A percentile compares a stretch with the other conserved stretches of the same genome.
phyloP scores from a whole-genome alignment of 176 grass and related monocot genomes.

The Thalia dealbata region DNA sequence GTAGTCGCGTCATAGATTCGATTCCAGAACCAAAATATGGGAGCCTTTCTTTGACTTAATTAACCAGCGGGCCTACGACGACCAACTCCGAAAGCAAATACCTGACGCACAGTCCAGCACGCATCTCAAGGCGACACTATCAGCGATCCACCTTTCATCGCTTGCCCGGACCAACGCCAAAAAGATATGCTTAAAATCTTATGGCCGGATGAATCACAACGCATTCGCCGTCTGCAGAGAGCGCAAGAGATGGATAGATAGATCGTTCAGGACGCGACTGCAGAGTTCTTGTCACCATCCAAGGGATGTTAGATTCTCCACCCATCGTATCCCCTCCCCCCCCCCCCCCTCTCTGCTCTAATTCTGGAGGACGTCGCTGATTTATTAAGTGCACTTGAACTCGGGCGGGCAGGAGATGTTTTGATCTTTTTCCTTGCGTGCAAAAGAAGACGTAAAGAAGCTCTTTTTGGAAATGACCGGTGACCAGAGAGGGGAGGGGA shows the following conservation, averaged over 20 bases:
- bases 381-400: no score
- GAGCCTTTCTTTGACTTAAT: not conserved
- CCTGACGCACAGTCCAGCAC: not conserved
- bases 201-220: not conserved
- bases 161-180: not conserved
- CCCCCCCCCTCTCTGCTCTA: no score
- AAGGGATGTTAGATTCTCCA: not conserved
- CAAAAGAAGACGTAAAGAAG: not conserved
- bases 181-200: not conserved
- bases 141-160: not conserved
- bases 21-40: not conserved
- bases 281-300: not conserved
- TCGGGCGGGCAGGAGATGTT: not conserved
- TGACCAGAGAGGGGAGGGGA: not conserved
- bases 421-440: not conserved
- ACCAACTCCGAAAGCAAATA: no score
- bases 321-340: not conserved
- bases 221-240: no score
- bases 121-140: not conserved
- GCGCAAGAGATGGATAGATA: no score
- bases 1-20: conserved; percentile 1
- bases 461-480: conserved; percentile 4
- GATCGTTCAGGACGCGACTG: not conserved
- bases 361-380: no score
- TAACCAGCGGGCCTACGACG: not conserved